phyloP scores from a whole-genome alignment of 768 basidiomycete genomes.

The Agrocybe pediades region DNA sequence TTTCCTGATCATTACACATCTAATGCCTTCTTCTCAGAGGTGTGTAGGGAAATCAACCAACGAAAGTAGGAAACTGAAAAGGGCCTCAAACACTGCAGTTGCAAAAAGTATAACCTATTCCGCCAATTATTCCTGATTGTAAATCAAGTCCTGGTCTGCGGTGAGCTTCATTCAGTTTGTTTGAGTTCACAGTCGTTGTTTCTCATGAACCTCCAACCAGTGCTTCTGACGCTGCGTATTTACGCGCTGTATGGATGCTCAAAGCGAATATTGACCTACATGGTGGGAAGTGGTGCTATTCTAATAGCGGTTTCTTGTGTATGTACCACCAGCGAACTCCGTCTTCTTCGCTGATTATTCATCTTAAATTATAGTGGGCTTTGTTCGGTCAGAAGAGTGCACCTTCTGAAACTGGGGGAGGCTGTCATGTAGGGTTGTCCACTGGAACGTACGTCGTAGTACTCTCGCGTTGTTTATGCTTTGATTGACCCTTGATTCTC shows the following conservation, averaged over 20 bases:
- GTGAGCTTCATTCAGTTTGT: constrained; percentile 30
- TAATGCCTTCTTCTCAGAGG: constrained; percentile 13
- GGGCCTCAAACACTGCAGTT: constrained; percentile 30
- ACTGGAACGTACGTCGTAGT: constrained; percentile 27
- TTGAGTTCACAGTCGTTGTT: neutral
- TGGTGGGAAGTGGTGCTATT: constrained; percentile 32
- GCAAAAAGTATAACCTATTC: constrained; percentile 36
- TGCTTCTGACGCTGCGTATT: constrained; percentile 47
- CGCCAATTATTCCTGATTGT: constrained; percentile 43
- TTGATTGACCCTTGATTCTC: neutral
- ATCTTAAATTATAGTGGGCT: constrained; percentile 37
- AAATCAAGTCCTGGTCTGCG: constrained; percentile 46
- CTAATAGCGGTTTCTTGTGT: constrained; percentile 37
- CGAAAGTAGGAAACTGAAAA: neutral
- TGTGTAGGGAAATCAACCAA: constrained; percentile 6
- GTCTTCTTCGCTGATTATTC: neutral
- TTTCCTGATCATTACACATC: constrained; percentile 3
- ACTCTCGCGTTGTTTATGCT: neutral
- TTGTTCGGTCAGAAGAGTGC: constrained; percentile 39
- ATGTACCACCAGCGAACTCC: constrained; percentile 15
- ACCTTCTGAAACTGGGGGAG: constrained; percentile 22
- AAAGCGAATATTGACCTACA: constrained; percentile 32
- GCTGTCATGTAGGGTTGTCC: constrained; percentile 37
- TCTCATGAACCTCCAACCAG: constrained; percentile 24
- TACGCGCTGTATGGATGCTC: constrained; percentile 51